phyloP scores from a whole-genome alignment of 768 basidiomycete genomes.

The Pholiota molesta region DNA sequence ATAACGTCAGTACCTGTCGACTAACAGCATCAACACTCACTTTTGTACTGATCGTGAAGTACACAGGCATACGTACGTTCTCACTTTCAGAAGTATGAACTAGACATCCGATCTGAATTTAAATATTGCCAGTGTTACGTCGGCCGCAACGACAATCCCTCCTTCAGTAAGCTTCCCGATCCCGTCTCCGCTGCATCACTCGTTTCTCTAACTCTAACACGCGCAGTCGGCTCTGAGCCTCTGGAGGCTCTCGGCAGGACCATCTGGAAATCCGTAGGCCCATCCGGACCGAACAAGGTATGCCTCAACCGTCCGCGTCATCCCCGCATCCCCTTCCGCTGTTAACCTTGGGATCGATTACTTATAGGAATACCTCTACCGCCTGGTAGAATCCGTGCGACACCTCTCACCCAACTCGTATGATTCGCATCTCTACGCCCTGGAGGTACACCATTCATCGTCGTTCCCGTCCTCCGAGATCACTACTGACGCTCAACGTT shows the following conservation, averaged over 20 bases:
- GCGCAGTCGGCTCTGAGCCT: constrained; percentile 79
- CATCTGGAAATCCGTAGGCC: constrained; percentile 80
- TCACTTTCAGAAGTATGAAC: neutral
- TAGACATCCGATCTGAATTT: neutral
- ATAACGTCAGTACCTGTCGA: constrained; percentile 43
- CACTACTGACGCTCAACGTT: neutral
- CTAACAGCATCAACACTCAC: constrained; percentile 2
- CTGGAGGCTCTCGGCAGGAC: constrained; percentile 64
- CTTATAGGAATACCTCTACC: constrained; percentile 82
- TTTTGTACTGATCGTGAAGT: constrained; percentile 1
- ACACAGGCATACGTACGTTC: constrained; percentile 54
- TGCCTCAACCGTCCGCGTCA: too few relatives aligned
- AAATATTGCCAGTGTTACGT: constrained; percentile 76
- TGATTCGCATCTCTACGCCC: constrained; percentile 75
- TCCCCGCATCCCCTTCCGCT: neutral
- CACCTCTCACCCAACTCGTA: constrained; percentile 71
- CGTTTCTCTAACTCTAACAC: neutral
- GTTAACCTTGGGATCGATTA: neutral
- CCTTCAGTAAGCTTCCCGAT: constrained; percentile 63
- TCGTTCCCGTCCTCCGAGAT: neutral
- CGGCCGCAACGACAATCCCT: constrained; percentile 84
- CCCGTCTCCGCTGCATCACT: neutral
- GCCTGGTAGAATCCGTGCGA: constrained; percentile 73
- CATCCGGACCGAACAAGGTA: constrained; percentile 91
- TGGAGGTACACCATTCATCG: constrained; percentile 57